Evolutionary conservation across 2,329 filamentous ascomycete genomes (phyloP).

Genomic region (Arthrinium puccinioides): DNA sequence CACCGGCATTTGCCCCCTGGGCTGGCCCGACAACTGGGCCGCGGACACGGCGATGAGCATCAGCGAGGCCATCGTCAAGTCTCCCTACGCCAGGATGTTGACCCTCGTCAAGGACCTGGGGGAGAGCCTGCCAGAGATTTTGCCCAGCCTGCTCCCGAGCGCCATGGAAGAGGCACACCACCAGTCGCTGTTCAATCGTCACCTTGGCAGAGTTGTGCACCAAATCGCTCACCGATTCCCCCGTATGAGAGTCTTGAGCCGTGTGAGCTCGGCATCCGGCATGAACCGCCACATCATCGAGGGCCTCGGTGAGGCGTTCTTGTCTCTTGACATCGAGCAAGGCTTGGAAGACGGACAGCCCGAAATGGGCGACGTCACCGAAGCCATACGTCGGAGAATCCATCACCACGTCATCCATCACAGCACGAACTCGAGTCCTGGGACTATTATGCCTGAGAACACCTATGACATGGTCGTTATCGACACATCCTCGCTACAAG

Average conservation of each 20-base stretch:
- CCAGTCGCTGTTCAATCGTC: conserved; percentile 21
- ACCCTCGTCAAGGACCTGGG: conserved; percentile 19
- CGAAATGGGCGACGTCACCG: too few relatives aligned
- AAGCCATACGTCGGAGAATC: too few relatives aligned
- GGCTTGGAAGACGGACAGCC: too few relatives aligned
- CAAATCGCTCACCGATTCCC: conserved; percentile 33
- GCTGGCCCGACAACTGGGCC: too few relatives aligned
- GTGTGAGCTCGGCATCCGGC: conserved; percentile 22
- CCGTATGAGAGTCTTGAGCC: conserved; percentile 29
- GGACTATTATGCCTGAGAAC: too few relatives aligned
- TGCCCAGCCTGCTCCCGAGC: conserved; percentile 14
- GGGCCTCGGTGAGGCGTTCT: conserved; percentile 23
- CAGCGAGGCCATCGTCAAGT: conserved; percentile 21
- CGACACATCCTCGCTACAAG: conserved; percentile 23
- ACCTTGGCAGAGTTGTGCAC: conserved; percentile 23
- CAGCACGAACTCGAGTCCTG: too few relatives aligned
- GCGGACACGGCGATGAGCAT: conserved; percentile 9
- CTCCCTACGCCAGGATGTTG: conserved; percentile 22
- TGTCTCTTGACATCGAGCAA: conserved; percentile 21
- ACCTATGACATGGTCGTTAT: conserved; percentile 26
- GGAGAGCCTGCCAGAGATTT: conserved; percentile 13
- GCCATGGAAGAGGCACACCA: conserved; percentile 24
- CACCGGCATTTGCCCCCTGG: too few relatives aligned
- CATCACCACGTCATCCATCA: too few relatives aligned
- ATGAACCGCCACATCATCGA: conserved; percentile 23